Conservation (phyloP, 2,329 filamentous ascomycete genomes). For the Stylonectria norvegica region DNA sequence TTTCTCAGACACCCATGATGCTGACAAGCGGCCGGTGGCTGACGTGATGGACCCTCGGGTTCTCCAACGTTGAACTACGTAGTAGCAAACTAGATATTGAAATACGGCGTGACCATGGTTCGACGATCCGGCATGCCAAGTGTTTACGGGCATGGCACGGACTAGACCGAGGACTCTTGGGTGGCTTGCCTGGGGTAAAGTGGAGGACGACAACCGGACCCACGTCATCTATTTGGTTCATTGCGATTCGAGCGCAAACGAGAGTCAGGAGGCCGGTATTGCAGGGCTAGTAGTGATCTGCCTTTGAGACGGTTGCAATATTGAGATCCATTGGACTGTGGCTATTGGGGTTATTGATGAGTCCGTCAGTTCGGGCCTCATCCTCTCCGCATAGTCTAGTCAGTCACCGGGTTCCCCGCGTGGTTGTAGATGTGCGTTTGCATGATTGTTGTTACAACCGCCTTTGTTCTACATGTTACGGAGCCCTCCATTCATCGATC, state of each 20-base stretch:
- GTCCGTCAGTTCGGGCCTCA: no score
- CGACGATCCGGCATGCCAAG: slow-evolving; percentile 14
- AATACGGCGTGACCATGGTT: slow-evolving; percentile 21
- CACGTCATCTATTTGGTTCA: not conserved
- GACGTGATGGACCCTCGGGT: slow-evolving; percentile 9
- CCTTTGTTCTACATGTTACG: no score
- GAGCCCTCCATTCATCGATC: no score
- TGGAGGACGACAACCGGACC: slow-evolving; percentile 15
- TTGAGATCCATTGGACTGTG: no score
- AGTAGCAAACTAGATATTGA: no score
- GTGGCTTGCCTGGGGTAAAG: slow-evolving; percentile 24
- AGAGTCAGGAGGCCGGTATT: slow-evolving; percentile 19
- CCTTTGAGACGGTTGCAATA: no score
- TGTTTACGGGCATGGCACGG: slow-evolving; percentile 16
- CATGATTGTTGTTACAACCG: no score
- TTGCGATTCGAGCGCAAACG: slow-evolving; percentile 1
- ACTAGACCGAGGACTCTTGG: slow-evolving; percentile 12
- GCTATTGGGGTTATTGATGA: no score
- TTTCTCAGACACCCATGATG: slow-evolving; percentile 22
- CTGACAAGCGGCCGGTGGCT: slow-evolving; percentile 14
- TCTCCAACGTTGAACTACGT: no score
- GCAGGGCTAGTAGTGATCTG: slow-evolving; percentile 15
- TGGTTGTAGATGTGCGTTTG: no score
- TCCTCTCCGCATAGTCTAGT: no score
- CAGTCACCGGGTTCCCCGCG: no score